Percentiles rank a stretch among this genome's conserved stretches.
phyloP scores from a whole-genome alignment of 78 protist species.

The Protostelium mycophagum region DNA sequence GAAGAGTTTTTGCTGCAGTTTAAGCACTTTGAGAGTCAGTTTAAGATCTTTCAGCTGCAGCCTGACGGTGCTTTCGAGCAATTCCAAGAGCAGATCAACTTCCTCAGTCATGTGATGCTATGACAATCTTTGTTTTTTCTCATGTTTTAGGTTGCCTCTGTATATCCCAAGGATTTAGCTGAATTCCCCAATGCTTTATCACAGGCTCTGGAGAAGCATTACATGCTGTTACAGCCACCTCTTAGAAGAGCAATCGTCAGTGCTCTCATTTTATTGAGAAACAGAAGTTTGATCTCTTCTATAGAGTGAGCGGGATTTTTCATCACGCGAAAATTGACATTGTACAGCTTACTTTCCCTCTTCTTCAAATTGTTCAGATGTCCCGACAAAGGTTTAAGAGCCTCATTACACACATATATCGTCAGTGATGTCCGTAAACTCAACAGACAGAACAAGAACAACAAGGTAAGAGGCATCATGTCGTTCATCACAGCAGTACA shows the following conservation, averaged over 20 bases:
- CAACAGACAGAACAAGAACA: conserved; percentile 64
- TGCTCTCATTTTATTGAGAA: conserved; percentile 66
- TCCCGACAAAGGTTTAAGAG: conserved; percentile 75
- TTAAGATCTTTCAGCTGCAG: conserved; percentile 60
- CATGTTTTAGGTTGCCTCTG: conserved; percentile 48
- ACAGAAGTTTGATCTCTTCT: conserved; percentile 21
- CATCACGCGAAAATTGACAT: no score
- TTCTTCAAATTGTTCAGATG: conserved; percentile 84
- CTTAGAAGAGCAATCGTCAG: conserved; percentile 52
- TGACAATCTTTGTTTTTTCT: no score
- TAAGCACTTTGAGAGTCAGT: conserved; percentile 59
- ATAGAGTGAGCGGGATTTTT: background rate
- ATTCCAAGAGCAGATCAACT: conserved; percentile 48
- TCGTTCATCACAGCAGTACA: background rate
- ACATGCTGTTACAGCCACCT: conserved; percentile 34
- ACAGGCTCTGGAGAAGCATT: conserved; percentile 54
- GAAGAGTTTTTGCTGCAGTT: conserved; percentile 80
- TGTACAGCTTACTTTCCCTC: conserved; percentile 30
- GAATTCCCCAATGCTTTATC: conserved; percentile 41
- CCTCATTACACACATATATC: conserved; percentile 46
- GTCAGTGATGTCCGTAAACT: conserved; percentile 67
- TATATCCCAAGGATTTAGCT: conserved; percentile 49
- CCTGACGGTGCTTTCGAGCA: conserved; percentile 45
- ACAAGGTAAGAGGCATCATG: conserved; percentile 2
- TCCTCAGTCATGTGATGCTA: conserved; percentile 56